Conservation (phyloP, 2,329 filamentous ascomycete genomes). For the Macrophomina phaseolina region DNA sequence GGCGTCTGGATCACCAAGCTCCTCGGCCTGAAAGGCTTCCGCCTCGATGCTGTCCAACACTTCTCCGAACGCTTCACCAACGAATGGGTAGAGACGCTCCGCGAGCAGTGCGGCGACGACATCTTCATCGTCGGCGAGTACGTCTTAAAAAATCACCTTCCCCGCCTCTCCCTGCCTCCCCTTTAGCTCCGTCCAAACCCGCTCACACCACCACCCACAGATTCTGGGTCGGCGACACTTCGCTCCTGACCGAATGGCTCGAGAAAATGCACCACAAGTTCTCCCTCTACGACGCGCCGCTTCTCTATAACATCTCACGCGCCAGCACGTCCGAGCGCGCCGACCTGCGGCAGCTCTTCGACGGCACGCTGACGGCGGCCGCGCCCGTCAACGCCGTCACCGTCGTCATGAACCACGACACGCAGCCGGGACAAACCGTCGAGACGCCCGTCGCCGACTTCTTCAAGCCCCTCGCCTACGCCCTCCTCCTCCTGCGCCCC, state of each 20-base stretch:
- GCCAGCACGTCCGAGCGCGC: not conserved
- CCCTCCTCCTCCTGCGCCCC: constrained; percentile 70
- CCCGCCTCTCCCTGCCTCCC: not conserved
- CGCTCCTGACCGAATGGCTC: constrained; percentile 63
- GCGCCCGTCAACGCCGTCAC: constrained; percentile 64
- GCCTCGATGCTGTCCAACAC: constrained; percentile 76
- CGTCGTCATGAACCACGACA: constrained; percentile 76
- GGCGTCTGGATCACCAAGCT: constrained; percentile 69
- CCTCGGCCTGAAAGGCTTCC: constrained; percentile 67
- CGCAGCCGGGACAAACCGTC: constrained; percentile 67
- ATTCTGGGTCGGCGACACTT: constrained; percentile 67
- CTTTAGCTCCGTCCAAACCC: not conserved
- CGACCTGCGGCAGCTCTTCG: constrained; percentile 69
- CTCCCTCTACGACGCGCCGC: constrained; percentile 69
- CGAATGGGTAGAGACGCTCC: constrained; percentile 66
- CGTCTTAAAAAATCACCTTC: not conserved
- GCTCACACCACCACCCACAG: not conserved
- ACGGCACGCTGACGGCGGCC: constrained; percentile 62
- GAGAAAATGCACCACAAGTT: constrained; percentile 63
- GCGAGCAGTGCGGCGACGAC: constrained; percentile 54
- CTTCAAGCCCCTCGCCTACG: constrained; percentile 75
- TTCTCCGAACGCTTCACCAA: constrained; percentile 70
- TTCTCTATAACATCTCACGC: constrained; percentile 67
- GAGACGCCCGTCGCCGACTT: constrained; percentile 67
- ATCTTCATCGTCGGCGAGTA: constrained; percentile 71